Base-by-base conservation (phyloP, 2,329 filamentous ascomycete species). In the Verticillium nonalfalfae region DNA sequence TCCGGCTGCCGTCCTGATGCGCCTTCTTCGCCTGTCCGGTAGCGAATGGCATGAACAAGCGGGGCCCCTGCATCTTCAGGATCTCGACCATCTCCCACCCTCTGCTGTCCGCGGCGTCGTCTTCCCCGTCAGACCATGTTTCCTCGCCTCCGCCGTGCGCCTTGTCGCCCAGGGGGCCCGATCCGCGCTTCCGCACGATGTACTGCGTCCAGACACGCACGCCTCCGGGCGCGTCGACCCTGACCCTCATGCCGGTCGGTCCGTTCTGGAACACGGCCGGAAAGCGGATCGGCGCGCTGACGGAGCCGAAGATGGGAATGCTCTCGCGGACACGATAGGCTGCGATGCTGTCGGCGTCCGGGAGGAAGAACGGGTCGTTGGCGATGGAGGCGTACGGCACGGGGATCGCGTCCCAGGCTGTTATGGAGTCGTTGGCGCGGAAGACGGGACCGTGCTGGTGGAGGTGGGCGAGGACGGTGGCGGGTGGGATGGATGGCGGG, bases 261-360 rank as follows among this genome's bases (percentile, higher is more conserved):
- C 77, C 73, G 62, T 69, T 72, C 67, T 81, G 79, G 63, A 81
- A 79, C 34, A 78, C 72, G 63, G 76, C 76, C 4, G 75, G 75
- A 61, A 81, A 75, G 59, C 65, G 66, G 40, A 81, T 72, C 36
- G 75, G 73, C 66, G 75, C 79, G 56, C 66, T 71, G 4, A 69
- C 71, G 56, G 77, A 75, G 1, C 78, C 76, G 7, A 79, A 71
- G 31, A 78, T 66, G 15, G 68, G 68, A 61, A 76, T 67, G 36
- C 68, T 63, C 63, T 76, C 73, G 56, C 68, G 67, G 58, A 74
- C 65, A 21, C 68, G 64, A 60, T 70, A 75, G 59, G 67, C 68
- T 34, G 73, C 68, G 65, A 80, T 72, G 31, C 68, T 67, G 45
- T 61, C 58, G 58, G 73, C 72, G 64, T 71, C 68, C 5, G 68